Evolutionary conservation across 306 rosid species (phyloP).

Genomic region (Datisca glomerata): DNA sequence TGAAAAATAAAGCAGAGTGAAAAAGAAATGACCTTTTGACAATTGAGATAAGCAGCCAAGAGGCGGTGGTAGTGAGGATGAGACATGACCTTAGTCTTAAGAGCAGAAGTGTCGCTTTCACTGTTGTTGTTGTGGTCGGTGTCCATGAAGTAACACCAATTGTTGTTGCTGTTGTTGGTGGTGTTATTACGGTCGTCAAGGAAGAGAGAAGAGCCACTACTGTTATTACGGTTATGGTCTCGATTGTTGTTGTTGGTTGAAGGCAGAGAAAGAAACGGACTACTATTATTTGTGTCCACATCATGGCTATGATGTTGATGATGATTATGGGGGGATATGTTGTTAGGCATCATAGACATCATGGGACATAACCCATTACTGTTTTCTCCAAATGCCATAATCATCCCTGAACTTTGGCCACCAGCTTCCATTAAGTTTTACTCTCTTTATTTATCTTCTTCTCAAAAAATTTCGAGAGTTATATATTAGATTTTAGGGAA

Average conservation of each 20-base stretch:
- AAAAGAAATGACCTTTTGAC: conserved; percentile 83
- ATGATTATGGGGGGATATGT: conserved; percentile 32
- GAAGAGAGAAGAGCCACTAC: conserved; percentile 21
- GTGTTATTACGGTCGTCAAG: conserved; percentile 11
- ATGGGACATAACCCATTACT: conserved; percentile 49
- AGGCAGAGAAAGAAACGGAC: conserved; percentile 28
- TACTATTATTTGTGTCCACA: conserved; percentile 20
- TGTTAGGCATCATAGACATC: conserved; percentile 69
- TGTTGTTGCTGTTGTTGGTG: conserved; percentile 8
- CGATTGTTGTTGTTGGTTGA: background rate
- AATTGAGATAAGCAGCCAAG: conserved; percentile 70
- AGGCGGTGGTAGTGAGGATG: conserved; percentile 98
- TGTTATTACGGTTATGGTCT: conserved; percentile 19
- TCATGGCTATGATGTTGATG: conserved; percentile 8
- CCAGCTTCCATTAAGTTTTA: conserved; percentile 35
- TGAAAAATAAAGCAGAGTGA: no score
- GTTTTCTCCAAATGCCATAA: conserved; percentile 59
- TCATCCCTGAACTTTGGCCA: conserved; percentile 28
- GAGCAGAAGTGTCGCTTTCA: conserved; percentile 22
- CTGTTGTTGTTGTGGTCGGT: conserved; percentile 14
- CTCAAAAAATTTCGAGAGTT: background rate
- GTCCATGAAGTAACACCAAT: conserved; percentile 67
- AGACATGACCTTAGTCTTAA: conserved; percentile 85
- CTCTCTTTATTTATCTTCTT: background rate
- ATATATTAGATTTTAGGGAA: no score